A percentile compares a stretch with the other conserved stretches of the same genome.
phyloP scores from a whole-genome alignment of 176 grass and related monocot species.

The Phragmites australis region DNA sequence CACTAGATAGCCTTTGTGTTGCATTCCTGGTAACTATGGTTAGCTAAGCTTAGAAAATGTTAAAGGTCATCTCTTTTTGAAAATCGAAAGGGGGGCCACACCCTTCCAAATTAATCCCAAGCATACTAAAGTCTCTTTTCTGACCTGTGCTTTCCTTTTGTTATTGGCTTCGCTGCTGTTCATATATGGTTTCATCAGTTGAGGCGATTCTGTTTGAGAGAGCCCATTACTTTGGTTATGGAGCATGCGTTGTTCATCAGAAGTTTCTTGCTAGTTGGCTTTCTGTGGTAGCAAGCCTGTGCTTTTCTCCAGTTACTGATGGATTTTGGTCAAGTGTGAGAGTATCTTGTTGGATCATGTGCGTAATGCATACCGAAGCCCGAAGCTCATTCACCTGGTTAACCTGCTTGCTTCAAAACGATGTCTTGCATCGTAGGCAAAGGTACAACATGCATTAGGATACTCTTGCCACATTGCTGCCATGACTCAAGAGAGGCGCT shows the following conservation, averaged over 20 bases:
- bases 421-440: conserved; percentile 25
- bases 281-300: neutral
- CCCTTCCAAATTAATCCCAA: neutral
- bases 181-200: neutral
- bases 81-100: neutral
- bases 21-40: neutral
- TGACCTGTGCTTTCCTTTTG: neutral
- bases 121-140: neutral
- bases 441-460: neutral
- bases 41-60: neutral
- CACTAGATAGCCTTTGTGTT: neutral
- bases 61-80: neutral
- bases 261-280: neutral
- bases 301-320: neutral
- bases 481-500: no score
- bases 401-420: neutral
- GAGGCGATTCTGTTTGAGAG: neutral
- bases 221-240: neutral
- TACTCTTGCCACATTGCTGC: neutral
- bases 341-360: conserved; percentile 14
- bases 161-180: neutral
- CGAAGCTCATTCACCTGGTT: neutral
- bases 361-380: neutral
- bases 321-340: neutral
- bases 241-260: neutral